Base-by-base conservation (phyloP, 768 basidiomycete genomes). In the Lactarius quietus region DNA sequence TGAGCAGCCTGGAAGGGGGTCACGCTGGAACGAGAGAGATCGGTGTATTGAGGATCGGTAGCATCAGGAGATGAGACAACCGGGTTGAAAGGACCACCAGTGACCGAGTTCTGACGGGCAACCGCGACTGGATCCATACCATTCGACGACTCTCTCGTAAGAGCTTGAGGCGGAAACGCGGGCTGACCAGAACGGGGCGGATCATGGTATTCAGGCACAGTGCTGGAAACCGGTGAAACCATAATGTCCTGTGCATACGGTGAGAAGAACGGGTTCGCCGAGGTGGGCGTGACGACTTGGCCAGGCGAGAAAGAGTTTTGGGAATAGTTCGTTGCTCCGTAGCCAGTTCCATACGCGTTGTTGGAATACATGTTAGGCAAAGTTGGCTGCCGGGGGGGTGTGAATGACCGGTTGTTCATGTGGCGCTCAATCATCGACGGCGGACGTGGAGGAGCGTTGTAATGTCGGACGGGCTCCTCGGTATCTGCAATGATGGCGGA, bases 1-100 rank as follows among this genome's bases (percentile, higher is more conserved):
- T 92, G 90, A 0, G 80, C 81, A 45, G 87, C 89, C 71, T 92
- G 90, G 80, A 81, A 89, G 0, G 89, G 89, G 3, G 88, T 85
- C 3, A 90, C 83, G 70, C 88, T 89, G 20, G 86, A 85, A 52
- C 90, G 81, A 71, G 76, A 78, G 48, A 92, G 78, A 69, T 91
- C 86, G 41, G 85, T 79, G 62, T 91, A 90, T 65, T 86, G 82
- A 14, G 77, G 70, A 45, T 72, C 70, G 10, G 54, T n/a, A 10
- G 57, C 31, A 54, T 56, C 39, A 26, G 59, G 60, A 26, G 66
- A 48, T 15, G 58, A 64, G 15, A 63, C 60, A 33, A 71, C 48
- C 8, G 67, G 67, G 23, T 72, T 70, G 58, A 55, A 57, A 23
- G 61, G 61, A 14, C 61, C 61, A 9, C 48, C 72, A 65, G 29